Evolutionary conservation across 2,329 filamentous ascomycete genomes (phyloP).

Genomic region (Colletotrichum eremochloae): DNA sequence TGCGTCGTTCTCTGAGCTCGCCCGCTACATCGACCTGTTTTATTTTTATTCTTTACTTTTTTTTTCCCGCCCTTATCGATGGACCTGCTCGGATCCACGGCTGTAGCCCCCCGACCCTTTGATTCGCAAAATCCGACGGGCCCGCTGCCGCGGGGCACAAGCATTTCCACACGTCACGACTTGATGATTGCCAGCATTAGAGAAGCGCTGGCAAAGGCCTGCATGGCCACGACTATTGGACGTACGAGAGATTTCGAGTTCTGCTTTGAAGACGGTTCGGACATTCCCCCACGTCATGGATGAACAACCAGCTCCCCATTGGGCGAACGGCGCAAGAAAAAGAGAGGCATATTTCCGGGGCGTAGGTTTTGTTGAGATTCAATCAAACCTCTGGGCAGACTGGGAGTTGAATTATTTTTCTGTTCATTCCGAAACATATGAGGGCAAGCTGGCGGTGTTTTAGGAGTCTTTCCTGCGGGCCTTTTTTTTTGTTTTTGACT

Average conservation of each 20-base stretch:
- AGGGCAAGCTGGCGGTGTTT: constrained; percentile 42
- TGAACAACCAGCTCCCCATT: constrained; percentile 39
- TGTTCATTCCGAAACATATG: constrained; percentile 42
- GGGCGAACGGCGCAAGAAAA: constrained; percentile 45
- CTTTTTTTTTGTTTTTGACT: constrained; percentile 18
- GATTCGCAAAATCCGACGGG: constrained; percentile 37
- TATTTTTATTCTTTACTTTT: neutral
- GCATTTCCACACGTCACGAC: constrained; percentile 42
- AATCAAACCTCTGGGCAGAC: constrained; percentile 42
- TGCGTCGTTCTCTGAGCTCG: constrained; percentile 42
- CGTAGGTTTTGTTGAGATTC: constrained; percentile 42
- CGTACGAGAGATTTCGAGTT: constrained; percentile 42
- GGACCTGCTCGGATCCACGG: constrained; percentile 36
- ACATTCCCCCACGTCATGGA: constrained; percentile 40
- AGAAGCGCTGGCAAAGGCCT: constrained; percentile 41
- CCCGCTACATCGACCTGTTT: constrained; percentile 10
- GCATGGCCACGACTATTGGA: constrained; percentile 40
- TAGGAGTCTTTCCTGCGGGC: constrained; percentile 37
- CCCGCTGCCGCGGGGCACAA: constrained; percentile 38
- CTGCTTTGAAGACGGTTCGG: constrained; percentile 42
- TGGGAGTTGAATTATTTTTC: constrained; percentile 36
- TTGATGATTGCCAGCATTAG: constrained; percentile 43
- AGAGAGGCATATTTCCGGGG: constrained; percentile 42
- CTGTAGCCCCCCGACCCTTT: neutral
- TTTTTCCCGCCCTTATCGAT: constrained; percentile 1